phyloP scores from a whole-genome alignment of 2,329 filamentous ascomycete species.

The Daldinia sp. region DNA sequence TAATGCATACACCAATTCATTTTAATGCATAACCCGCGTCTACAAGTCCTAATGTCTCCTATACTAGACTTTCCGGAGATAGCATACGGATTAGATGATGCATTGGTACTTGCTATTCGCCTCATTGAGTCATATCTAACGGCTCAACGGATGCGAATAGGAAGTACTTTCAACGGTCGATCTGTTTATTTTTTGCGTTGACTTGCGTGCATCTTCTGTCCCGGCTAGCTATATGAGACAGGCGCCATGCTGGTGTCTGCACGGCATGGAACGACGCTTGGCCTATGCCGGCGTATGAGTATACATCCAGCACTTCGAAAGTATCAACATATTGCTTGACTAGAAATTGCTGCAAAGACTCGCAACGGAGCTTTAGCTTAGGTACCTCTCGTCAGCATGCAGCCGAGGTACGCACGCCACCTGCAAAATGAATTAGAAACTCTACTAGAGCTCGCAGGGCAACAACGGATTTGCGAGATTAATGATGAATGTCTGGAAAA shows the following conservation, averaged over 20 bases:
- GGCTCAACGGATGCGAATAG: slow-evolving; percentile 3
- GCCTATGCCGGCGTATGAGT: background rate
- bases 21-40: background rate
- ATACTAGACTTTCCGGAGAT: slow-evolving; percentile 1
- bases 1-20: background rate
- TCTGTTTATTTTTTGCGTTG: slow-evolving; percentile 1
- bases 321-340: background rate
- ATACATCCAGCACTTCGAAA: background rate
- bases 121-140: background rate
- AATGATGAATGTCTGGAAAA: slow-evolving; percentile 27
- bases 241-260: background rate
- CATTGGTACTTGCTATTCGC: background rate
- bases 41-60: slow-evolving; percentile 1
- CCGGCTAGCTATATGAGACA: background rate
- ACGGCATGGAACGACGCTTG: background rate
- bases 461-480: slow-evolving; percentile 27
- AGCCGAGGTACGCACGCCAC: background rate
- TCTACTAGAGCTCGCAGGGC: slow-evolving; percentile 6
- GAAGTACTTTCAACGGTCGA: background rate
- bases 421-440: slow-evolving; percentile 5
- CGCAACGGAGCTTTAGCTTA: background rate
- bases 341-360: background rate
- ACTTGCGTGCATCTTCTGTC: background rate
- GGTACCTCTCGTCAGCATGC: background rate
- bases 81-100: slow-evolving; percentile 3